Evolutionary conservation across 768 basidiomycete genomes (phyloP).

Genomic region (Kwoniella newhampshirensis): DNA sequence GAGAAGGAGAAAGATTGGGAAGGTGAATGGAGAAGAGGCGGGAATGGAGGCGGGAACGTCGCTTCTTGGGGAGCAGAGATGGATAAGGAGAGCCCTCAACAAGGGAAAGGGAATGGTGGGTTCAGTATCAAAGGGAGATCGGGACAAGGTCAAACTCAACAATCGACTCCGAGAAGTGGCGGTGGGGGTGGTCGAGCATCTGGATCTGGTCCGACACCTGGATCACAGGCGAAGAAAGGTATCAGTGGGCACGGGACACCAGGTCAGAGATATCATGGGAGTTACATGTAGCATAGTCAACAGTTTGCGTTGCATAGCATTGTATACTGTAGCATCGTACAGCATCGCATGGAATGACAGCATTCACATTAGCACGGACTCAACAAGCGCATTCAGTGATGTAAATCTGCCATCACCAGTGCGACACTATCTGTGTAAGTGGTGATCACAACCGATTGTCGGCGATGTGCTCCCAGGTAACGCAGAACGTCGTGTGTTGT

Average conservation of each 20-base stretch:
- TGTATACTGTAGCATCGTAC: not conserved
- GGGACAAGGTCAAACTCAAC: constrained; percentile 78
- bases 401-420: no score
- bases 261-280: constrained; percentile 34
- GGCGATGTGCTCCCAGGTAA: no score
- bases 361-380: no score
- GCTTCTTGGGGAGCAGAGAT: constrained; percentile 33
- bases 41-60: constrained; percentile 42
- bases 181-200: constrained; percentile 91
- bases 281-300: constrained; percentile 9
- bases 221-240: not conserved
- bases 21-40: constrained; percentile 33
- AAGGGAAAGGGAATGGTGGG: constrained; percentile 12
- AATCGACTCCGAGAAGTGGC: no score
- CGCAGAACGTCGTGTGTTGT: no score
- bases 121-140: constrained; percentile 54
- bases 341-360: no score
- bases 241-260: constrained; percentile 1
- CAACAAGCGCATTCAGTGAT: no score
- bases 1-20: constrained; percentile 37
- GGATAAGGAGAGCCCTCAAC: constrained; percentile 21
- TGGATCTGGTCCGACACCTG: constrained; percentile 58
- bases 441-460: no score
- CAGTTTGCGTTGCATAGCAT: not conserved
- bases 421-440: no score